Evolutionary conservation across 202 grass and related monocot genomes (phyloP), one percentile per base, ranked within the genome.

Genomic region (Miscanthus sacchariflorus): DNA sequence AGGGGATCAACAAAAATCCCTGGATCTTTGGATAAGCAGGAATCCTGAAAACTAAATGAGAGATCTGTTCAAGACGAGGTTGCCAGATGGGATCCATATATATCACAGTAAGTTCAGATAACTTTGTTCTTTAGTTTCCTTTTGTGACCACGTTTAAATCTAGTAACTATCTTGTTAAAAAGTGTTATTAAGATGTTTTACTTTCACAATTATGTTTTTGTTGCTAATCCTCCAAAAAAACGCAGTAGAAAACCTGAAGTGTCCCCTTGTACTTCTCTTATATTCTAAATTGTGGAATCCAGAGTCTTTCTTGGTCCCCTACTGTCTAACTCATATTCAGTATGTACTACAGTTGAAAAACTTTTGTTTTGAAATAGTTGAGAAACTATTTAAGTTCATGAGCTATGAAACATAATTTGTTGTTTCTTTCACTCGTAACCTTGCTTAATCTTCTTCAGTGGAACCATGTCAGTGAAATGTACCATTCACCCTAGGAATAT

Each of bases 11-110:
- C 35, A 42, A 77, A 46, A 27, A 40, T 61, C 74, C 12, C 5
- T 67, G 33, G 85, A 86, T 87, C 28, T 82, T 78, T 46, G 82
- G 72, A 78, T 77, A 66, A 48, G 33, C 63, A 65, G 77, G 58
- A 75, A 35, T n/a, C 44, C 45, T 46, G 69, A 65, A 38, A 73
- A 52, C 44, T 58, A 17, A 54, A 74, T 23, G 33, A 44, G 35
- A 27, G 12, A 27, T 19, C 61, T 49, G 61, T 73, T 70, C 35
- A 76, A 39, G 39, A 35, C 73, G 4, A 6, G 5, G 36, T 38
- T 81, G 61, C 61, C 25, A 61, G 13, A 90, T 64, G 48, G 88
- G 48, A 85, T 89, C 69, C 56, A 36, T 25, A 80, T 61, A 21
- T 59, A 68, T 15, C 19, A 36, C 2, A 72, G 77, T 70, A 49